Conservation (phyloP, 208 protist genomes). For the Lotmaria passim region DNA sequence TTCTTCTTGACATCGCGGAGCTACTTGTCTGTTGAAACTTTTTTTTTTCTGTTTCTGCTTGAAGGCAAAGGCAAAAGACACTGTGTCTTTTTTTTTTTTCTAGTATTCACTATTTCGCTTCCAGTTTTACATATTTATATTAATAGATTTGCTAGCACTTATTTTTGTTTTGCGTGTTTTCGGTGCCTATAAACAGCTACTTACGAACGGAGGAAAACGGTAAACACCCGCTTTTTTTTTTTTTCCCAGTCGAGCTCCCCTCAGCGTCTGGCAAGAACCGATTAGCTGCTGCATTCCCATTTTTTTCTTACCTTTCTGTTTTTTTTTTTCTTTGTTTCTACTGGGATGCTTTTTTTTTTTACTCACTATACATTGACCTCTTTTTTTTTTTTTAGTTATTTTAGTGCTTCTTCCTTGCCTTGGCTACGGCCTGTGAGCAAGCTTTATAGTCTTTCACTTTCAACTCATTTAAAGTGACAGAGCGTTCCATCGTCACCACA, state of each 20-base stretch:
- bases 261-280: not conserved
- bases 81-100: slow-evolving; percentile 9
- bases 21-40: too few relatives aligned
- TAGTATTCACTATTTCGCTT: slow-evolving; percentile 44
- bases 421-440: too few relatives aligned
- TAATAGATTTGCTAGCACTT: too few relatives aligned
- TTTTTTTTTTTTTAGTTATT: slow-evolving; percentile 15
- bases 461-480: too few relatives aligned
- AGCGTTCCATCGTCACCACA: too few relatives aligned
- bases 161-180: too few relatives aligned
- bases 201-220: too few relatives aligned
- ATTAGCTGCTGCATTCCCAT: not conserved
- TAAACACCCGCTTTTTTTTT: not conserved
- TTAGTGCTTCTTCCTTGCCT: too few relatives aligned
- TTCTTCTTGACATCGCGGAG: not conserved
- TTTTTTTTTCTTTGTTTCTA: not conserved
- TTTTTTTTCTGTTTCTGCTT: not conserved
- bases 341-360: not conserved
- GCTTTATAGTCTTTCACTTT: too few relatives aligned
- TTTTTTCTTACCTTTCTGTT: not conserved
- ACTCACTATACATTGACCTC: not conserved
- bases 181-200: too few relatives aligned
- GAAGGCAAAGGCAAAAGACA: not conserved
- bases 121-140: not conserved
- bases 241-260: slow-evolving; percentile 20